phyloP scores from a whole-genome alignment of 805 yeast species.

The Starmerella stellata region DNA sequence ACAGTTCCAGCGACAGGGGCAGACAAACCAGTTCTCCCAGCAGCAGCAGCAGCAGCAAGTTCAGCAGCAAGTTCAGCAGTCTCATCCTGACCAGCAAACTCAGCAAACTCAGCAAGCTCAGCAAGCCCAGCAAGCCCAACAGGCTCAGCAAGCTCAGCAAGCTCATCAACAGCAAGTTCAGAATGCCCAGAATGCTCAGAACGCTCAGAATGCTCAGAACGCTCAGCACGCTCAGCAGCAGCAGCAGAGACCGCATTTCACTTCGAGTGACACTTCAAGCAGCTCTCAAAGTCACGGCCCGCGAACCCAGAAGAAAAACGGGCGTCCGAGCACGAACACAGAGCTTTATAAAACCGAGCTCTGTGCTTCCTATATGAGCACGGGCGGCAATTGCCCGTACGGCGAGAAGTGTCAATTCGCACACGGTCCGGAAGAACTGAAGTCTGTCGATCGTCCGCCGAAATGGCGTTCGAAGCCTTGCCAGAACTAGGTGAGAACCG shows the following conservation, averaged over 20 bases:
- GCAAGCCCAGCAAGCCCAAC: too few species aligned
- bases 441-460: conserved; percentile 49
- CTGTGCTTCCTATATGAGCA: conserved; percentile 57
- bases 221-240: too few species aligned
- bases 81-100: too few species aligned
- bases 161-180: too few species aligned
- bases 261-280: not conserved
- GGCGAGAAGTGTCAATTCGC: conserved; percentile 90
- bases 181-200: too few species aligned
- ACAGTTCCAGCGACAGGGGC: conserved; percentile 6
- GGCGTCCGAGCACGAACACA: conserved; percentile 30
- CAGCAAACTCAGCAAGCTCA: too few species aligned
- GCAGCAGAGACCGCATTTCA: conserved; percentile 6
- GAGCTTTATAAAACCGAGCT: conserved; percentile 78
- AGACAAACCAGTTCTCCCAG: conserved; percentile 3
- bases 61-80: too few species aligned
- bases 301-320: conserved; percentile 18
- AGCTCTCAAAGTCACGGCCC: not conserved
- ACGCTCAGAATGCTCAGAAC: too few species aligned
- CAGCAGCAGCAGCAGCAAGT: too few species aligned
- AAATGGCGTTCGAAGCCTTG: conserved; percentile 88
- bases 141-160: too few species aligned
- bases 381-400: conserved; percentile 62
- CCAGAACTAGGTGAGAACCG: conserved; percentile 67
- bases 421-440: conserved; percentile 66